Conservation (phyloP, 768 basidiomycete genomes). For the Mrakia gelida region DNA sequence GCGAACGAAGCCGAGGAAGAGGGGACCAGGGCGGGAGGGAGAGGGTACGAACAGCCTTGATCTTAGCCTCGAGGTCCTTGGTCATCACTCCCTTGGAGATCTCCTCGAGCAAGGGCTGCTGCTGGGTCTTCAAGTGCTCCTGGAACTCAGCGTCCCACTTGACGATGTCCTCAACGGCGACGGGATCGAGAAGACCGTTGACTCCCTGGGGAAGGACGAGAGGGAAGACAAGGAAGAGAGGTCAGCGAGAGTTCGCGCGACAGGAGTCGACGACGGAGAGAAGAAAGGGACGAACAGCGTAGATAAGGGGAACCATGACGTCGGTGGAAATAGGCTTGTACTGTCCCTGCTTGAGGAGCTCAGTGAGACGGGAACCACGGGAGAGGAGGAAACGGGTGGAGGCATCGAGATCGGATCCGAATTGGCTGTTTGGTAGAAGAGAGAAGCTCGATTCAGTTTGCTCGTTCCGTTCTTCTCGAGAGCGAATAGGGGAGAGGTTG, state of each 20-base stretch:
- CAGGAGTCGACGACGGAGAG: background rate
- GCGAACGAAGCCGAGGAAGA: background rate
- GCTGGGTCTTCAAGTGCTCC: slow-evolving; percentile 69
- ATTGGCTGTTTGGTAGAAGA: slow-evolving; percentile 53
- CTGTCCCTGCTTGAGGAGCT: slow-evolving; percentile 60
- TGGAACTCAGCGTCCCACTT: slow-evolving; percentile 89
- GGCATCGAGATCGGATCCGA: slow-evolving; percentile 99
- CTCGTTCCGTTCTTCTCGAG: background rate
- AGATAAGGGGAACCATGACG: slow-evolving; percentile 97
- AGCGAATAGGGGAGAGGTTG: no score
- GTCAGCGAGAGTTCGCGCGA: background rate
- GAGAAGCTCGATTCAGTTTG: background rate
- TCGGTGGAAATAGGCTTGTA: slow-evolving; percentile 74
- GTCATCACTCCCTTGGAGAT: slow-evolving; percentile 77
- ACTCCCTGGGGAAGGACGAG: slow-evolving; percentile 70
- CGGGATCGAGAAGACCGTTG: slow-evolving; percentile 95
- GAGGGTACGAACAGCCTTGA: slow-evolving; percentile 65
- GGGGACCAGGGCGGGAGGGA: slow-evolving; percentile 28
- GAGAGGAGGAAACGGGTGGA: slow-evolving; percentile 97
- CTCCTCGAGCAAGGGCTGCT: slow-evolving; percentile 71
- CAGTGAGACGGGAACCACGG: slow-evolving; percentile 97
- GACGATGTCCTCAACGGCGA: slow-evolving; percentile 84
- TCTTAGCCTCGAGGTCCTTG: slow-evolving; percentile 83
- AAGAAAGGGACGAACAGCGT: slow-evolving; percentile 55
- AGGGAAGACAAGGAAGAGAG: background rate